phyloP scores from a whole-genome alignment of 306 rosid species.

The Arachis stenosperma region DNA sequence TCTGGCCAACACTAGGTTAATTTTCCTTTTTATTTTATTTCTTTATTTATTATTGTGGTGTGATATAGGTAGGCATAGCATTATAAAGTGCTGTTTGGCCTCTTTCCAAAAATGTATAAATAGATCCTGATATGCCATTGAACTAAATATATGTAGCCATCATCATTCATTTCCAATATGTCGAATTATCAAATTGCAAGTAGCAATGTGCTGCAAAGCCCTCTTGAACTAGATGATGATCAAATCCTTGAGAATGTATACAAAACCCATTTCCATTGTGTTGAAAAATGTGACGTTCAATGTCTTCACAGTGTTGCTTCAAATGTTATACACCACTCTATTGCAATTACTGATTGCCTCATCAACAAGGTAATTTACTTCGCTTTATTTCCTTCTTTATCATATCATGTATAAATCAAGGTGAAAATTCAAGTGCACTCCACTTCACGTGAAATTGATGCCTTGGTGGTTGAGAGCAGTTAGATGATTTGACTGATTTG shows the following conservation, averaged over 20 bases:
- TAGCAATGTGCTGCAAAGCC: conserved; percentile 25
- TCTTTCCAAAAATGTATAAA: conserved; percentile 5
- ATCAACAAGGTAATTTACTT: conserved; percentile 22
- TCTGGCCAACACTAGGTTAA: too few relatives aligned
- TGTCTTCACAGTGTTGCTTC: conserved; percentile 41
- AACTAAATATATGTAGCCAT: neutral
- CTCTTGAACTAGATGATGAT: conserved; percentile 34
- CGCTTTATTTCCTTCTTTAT: neutral
- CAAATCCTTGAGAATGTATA: conserved; percentile 33
- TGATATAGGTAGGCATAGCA: neutral
- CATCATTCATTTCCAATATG: conserved; percentile 2
- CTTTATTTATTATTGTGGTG: neutral
- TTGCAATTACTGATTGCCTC: conserved; percentile 1
- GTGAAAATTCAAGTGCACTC: too few relatives aligned
- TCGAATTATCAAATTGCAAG: conserved; percentile 13
- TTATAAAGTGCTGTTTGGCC: conserved; percentile 2
- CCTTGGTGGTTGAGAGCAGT: too few relatives aligned
- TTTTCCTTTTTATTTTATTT: too few relatives aligned
- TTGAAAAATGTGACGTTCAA: conserved; percentile 35
- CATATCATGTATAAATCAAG: neutral
- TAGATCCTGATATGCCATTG: neutral
- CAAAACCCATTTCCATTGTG: conserved; percentile 38
- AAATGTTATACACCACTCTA: conserved; percentile 26
- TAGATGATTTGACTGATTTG: too few relatives aligned
- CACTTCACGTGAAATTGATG: too few relatives aligned